A percentile compares a stretch with the other conserved stretches of the same genome.
Conservation (phyloP, 495 filamentous ascomycete genomes). For the Lasiosphaeris hirsuta region DNA sequence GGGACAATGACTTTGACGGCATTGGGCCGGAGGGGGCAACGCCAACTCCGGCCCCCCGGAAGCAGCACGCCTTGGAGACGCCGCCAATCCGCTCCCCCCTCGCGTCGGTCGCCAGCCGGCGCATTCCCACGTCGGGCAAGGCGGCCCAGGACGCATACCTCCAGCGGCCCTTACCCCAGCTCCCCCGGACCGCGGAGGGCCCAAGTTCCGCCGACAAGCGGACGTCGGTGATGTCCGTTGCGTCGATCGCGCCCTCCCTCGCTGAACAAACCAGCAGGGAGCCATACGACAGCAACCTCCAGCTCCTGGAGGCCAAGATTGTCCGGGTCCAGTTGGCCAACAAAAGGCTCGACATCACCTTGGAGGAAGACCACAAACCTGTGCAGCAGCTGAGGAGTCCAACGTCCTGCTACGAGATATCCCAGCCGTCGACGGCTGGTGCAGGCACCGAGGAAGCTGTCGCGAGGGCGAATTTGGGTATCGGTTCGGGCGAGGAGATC, state of each 20-base stretch:
- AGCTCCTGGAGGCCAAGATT: no score
- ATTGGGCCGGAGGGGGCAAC: no score
- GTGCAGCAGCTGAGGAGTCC: conserved; percentile 8
- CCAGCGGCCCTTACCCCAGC: conserved; percentile 44
- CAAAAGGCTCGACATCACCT: no score
- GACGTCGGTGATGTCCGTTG: conserved; percentile 6
- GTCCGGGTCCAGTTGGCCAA: no score
- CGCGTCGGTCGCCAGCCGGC: not conserved
- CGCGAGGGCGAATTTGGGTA: conserved; percentile 17
- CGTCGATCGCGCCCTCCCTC: no score
- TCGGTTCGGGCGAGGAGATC: no score
- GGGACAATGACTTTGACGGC: not conserved
- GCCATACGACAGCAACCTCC: no score
- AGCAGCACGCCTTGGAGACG: conserved; percentile 17
- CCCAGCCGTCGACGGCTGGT: conserved; percentile 25
- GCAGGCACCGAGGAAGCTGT: conserved; percentile 16
- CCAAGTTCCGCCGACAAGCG: conserved; percentile 1
- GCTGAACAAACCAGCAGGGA: no score
- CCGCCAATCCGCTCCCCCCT: conserved; percentile 28
- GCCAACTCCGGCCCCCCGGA: no score
- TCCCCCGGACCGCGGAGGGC: conserved; percentile 17
- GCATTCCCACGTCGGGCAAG: conserved; percentile 25
- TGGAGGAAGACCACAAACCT: no score
- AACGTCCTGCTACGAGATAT: conserved; percentile 34
- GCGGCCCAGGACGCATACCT: conserved; percentile 23